A percentile compares a stretch with the other conserved stretches of the same genome.
These are phyloP conservation scores for Lanmaoa rubissima DNA, from an alignment of 768 basidiomycete genomes.

Conservation along the genomic window DNA sequence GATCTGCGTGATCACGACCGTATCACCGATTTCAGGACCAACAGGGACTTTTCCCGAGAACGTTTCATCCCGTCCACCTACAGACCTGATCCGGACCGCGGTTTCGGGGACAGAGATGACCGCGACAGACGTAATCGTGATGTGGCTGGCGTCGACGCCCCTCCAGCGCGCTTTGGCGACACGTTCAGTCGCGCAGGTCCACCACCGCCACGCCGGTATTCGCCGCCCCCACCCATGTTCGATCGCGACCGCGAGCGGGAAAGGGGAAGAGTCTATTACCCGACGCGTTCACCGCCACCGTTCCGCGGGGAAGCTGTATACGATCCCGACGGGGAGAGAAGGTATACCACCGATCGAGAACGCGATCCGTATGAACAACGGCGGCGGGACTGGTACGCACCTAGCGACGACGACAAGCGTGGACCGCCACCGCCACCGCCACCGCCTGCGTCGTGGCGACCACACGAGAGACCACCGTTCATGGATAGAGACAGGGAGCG, in stretches of 20 bases:
- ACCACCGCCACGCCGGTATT: slow-evolving; percentile 14
- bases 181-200: slow-evolving; percentile 21
- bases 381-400: slow-evolving; percentile 30
- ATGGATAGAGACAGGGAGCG: slow-evolving; percentile 38
- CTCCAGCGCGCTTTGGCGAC: slow-evolving; percentile 36
- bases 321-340: slow-evolving; percentile 34
- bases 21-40: slow-evolving; percentile 23
- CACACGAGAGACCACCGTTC: slow-evolving; percentile 35
- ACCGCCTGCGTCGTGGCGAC: slow-evolving; percentile 22
- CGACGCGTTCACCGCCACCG: slow-evolving; percentile 32
- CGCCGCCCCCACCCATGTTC: slow-evolving; percentile 32
- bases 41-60: slow-evolving; percentile 38
- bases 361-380: slow-evolving; percentile 34
- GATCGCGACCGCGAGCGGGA: slow-evolving; percentile 34
- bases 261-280: slow-evolving; percentile 30
- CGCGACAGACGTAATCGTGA: slow-evolving; percentile 40
- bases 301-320: slow-evolving; percentile 29
- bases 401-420: slow-evolving; percentile 44
- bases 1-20: slow-evolving; percentile 30
- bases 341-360: slow-evolving; percentile 30
- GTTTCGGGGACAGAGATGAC: slow-evolving; percentile 31
- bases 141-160: slow-evolving; percentile 34
- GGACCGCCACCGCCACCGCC: slow-evolving; percentile 5
- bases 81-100: slow-evolving; percentile 40
- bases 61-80: slow-evolving; percentile 29